Evolutionary conservation across 2,329 filamentous ascomycete species (phyloP).

Genomic region (Colletotrichum camelliae): DNA sequence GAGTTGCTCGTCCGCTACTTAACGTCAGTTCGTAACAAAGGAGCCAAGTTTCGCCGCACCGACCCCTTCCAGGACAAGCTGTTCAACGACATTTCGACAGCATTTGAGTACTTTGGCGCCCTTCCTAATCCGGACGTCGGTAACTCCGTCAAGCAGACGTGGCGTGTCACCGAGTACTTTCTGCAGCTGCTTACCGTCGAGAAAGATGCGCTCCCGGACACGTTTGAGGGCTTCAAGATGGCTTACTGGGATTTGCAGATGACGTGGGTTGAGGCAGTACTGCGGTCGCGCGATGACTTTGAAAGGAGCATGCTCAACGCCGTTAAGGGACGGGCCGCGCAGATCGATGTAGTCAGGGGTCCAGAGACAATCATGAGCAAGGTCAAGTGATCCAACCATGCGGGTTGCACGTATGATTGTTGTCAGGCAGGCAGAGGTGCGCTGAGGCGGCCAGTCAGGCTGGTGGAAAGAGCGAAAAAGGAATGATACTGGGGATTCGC

Average conservation of each 20-base stretch:
- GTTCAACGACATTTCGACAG: constrained; percentile 88
- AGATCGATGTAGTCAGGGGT: constrained; percentile 80
- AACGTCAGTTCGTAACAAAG: constrained; percentile 83
- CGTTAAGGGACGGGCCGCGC: constrained; percentile 88
- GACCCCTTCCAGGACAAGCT: constrained; percentile 94
- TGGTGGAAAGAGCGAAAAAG: not conserved
- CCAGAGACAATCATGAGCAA: constrained; percentile 94
- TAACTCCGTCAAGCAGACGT: constrained; percentile 83
- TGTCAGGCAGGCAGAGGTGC: not conserved
- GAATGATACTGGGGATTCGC: not conserved
- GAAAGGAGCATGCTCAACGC: constrained; percentile 87
- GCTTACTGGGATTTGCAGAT: constrained; percentile 95
- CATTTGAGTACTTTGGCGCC: constrained; percentile 85
- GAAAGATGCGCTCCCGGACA: constrained; percentile 72
- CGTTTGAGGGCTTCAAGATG: constrained; percentile 83
- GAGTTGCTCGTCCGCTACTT: constrained; percentile 90
- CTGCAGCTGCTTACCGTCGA: constrained; percentile 80
- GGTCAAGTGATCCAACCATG: constrained; percentile 66
- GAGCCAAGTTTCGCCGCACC: constrained; percentile 82
- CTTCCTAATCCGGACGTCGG: constrained; percentile 74
- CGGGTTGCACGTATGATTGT: not conserved
- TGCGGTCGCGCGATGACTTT: constrained; percentile 90
- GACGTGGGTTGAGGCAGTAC: constrained; percentile 91
- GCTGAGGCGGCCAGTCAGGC: not conserved
- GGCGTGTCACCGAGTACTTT: constrained; percentile 89